Base-by-base conservation (phyloP, 2,329 filamentous ascomycete genomes). In the Alternaria arbusti region DNA sequence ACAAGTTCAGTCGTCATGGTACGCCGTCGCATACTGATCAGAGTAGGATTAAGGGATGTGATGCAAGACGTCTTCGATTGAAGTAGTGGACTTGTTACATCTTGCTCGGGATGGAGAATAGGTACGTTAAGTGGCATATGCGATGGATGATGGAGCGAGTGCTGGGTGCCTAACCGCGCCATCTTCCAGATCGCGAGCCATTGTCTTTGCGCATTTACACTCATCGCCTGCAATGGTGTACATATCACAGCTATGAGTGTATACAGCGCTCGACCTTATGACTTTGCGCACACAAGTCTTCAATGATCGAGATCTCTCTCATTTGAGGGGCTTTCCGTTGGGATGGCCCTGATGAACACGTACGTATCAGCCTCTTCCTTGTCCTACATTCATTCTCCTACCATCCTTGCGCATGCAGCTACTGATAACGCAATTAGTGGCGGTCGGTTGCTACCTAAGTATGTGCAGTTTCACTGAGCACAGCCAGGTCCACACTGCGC, bases 401-500 rank as follows among this genome's bases (percentile, higher is more conserved):
- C 30, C 7, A 5, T 36, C 32, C 1, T 2, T 36, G 9, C 32
- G 4, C 32, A 36, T 9, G 13, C 15, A 32, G 4, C 32, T 1
- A n/a, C 32, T 36, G 32, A 15, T 15, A 36, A 1, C 6, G 30
- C 7, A n/a, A 5, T 2, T 4, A 2, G 1, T 15, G 30, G 13
- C 0, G 1, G 30, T 32, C 6, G 13, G 30, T 32, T 15, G 12
- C 1, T 30, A 30, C 28, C 28, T 30, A 30, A 30, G 0, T 13
- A 13, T 36, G 32, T 4, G 7, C 7, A 40, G 36, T 40, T 40
- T 40, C 36, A 40, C 36, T 17, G n/a, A 40, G 4, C 4, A 40
- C 4, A 3, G 15, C 5, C n/a, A 40, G 36, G n/a, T 40, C 8
- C 0, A 5, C 0, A 0, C 17, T 1, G 36, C 36, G 1, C 36